A percentile compares a stretch with the other conserved stretches of the same genome.
Conservation (phyloP, 2,329 filamentous ascomycete species). For the Amesomyces nigricolor region DNA sequence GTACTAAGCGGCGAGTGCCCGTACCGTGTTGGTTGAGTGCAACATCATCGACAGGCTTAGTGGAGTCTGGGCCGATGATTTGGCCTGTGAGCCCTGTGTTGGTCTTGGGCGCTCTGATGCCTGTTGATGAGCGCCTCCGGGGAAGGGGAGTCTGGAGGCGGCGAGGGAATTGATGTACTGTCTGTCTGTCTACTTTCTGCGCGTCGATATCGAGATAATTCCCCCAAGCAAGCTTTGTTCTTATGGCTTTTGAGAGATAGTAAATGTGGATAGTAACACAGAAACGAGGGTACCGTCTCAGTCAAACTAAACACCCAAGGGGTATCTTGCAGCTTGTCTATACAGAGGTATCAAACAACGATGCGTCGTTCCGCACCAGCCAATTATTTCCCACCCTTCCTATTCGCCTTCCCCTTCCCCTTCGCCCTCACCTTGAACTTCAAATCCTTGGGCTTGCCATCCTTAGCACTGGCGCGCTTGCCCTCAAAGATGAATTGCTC, state of each 20-base stretch:
- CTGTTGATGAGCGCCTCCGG: not conserved
- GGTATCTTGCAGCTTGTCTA: too few relatives aligned
- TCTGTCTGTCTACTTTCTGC: conserved; percentile 2
- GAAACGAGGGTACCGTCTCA: too few relatives aligned
- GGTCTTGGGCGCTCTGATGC: not conserved
- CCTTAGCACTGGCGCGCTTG: conserved; percentile 62
- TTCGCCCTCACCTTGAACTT: conserved; percentile 46
- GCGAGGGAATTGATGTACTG: conserved; percentile 7
- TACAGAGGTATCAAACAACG: too few relatives aligned
- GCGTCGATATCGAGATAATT: conserved; percentile 13
- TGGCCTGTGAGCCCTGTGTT: not conserved
- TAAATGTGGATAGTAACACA: conserved; percentile 13
- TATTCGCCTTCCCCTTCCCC: conserved; percentile 31
- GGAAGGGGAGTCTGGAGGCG: not conserved
- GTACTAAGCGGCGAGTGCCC: conserved; percentile 56
- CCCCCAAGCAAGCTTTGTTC: conserved; percentile 7
- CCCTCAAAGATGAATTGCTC: conserved; percentile 78
- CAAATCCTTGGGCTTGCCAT: conserved; percentile 57
- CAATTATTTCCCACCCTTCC: conserved; percentile 10
- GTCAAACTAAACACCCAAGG: too few relatives aligned
- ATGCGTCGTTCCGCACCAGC: too few relatives aligned
- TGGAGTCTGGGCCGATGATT: too few relatives aligned
- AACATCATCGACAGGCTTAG: not conserved
- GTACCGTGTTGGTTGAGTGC: not conserved
- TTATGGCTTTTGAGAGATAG: conserved; percentile 10